phyloP scores from a whole-genome alignment of 2,329 filamentous ascomycete species.

The Lasiodiplodia sp. region DNA sequence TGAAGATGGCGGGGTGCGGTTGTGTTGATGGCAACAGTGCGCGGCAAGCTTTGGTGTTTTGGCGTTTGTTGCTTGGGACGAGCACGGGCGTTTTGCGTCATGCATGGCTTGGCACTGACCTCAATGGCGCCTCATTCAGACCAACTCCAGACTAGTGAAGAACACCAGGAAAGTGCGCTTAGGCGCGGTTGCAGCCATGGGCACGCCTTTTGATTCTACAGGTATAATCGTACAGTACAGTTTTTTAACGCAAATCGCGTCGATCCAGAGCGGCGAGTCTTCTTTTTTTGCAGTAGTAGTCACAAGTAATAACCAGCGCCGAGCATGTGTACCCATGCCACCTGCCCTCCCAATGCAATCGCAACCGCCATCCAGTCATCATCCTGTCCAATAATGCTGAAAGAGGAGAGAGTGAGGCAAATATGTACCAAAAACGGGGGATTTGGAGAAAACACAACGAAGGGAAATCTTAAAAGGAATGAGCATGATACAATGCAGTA shows the following conservation, averaged over 20 bases:
- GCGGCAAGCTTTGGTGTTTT: constrained; percentile 26
- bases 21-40: constrained; percentile 23
- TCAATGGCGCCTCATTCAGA: not conserved
- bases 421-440: constrained; percentile 15
- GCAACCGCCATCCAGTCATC: constrained; percentile 11
- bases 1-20: not conserved
- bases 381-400: constrained; percentile 18
- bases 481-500: constrained; percentile 16
- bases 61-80: constrained; percentile 8
- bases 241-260: constrained; percentile 11
- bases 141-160: constrained; percentile 2
- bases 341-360: constrained; percentile 28
- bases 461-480: not conserved
- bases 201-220: constrained; percentile 14
- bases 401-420: constrained; percentile 17
- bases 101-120: not conserved
- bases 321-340: constrained; percentile 25
- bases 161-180: not conserved
- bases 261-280: constrained; percentile 27
- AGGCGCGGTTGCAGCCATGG: not conserved
- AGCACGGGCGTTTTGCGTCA: constrained; percentile 24
- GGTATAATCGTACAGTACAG: constrained; percentile 18
- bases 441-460: constrained; percentile 3
- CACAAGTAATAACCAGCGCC: constrained; percentile 21
- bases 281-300: constrained; percentile 11